A percentile compares a stretch with the other conserved stretches of the same genome.
Conservation (phyloP, 2,329 filamentous ascomycete genomes). For the Cytospora chrysosperma region DNA sequence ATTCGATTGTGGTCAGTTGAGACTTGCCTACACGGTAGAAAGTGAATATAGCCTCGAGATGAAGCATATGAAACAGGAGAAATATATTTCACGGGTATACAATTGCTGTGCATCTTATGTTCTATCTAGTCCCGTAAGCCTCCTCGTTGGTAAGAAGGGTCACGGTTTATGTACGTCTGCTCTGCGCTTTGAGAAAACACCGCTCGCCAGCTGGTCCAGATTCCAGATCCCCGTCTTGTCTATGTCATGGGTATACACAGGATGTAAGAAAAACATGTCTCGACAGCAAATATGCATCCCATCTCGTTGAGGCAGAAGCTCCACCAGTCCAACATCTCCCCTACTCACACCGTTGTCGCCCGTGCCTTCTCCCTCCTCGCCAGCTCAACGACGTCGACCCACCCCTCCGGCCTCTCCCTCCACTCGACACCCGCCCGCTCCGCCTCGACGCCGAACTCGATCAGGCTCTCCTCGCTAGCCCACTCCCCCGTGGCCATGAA, state of each 20-base stretch:
- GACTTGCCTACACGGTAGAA: background rate
- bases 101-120: background rate
- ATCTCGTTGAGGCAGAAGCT: background rate
- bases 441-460: constrained; percentile 48
- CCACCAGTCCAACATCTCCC: no score
- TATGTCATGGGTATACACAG: background rate
- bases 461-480: constrained; percentile 48
- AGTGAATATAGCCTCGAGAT: background rate
- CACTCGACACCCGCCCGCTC: constrained; percentile 40
- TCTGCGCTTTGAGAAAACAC: background rate
- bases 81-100: background rate
- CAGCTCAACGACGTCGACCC: constrained; percentile 46
- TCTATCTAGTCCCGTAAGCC: background rate
- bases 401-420: constrained; percentile 38
- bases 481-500: constrained; percentile 57
- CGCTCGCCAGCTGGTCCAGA: background rate
- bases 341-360: constrained; percentile 12
- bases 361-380: constrained; percentile 33
- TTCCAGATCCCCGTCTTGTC: constrained; percentile 5
- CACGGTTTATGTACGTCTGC: background rate
- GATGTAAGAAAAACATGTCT: background rate
- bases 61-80: background rate
- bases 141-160: background rate
- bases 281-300: background rate
- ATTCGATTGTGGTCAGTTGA: constrained; percentile 21